Conservation (phyloP, 1,139 yeast species). For the Taphrina confusa region DNA sequence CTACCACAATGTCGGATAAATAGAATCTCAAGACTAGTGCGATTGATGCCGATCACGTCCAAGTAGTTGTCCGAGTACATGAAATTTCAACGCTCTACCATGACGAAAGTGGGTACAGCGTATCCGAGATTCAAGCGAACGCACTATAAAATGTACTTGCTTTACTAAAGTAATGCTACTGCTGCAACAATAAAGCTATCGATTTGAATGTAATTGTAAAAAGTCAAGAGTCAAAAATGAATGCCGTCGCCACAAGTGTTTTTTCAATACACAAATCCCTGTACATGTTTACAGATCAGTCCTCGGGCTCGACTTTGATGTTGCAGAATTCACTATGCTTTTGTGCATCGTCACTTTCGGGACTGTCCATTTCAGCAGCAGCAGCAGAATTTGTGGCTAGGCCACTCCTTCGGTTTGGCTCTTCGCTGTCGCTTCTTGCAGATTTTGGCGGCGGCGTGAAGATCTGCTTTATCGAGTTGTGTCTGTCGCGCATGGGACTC, state of each 20-base stretch:
- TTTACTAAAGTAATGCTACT: no score
- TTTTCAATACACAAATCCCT: no score
- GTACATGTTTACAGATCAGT: not conserved
- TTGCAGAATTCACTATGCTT: conserved; percentile 4
- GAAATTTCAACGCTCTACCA: no score
- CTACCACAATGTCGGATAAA: no score
- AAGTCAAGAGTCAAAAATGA: no score
- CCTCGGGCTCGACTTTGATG: conserved; percentile 1
- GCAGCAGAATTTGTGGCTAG: not conserved
- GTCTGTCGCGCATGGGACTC: conserved; percentile 3
- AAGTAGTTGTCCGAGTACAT: no score
- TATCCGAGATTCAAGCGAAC: not conserved
- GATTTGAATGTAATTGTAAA: no score
- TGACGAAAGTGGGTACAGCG: not conserved
- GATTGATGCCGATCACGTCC: no score
- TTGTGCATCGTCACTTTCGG: conserved; percentile 1
- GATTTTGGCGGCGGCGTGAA: not conserved
- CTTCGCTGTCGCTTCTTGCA: not conserved
- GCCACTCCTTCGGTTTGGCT: not conserved
- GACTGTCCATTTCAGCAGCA: not conserved
- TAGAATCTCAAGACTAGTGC: no score
- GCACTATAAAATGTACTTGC: not conserved
- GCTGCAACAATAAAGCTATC: not conserved
- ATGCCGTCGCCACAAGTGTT: no score
- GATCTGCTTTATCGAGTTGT: not conserved